Conservation (phyloP, 306 rosid genomes). For the Cicer chorassanicum region DNA sequence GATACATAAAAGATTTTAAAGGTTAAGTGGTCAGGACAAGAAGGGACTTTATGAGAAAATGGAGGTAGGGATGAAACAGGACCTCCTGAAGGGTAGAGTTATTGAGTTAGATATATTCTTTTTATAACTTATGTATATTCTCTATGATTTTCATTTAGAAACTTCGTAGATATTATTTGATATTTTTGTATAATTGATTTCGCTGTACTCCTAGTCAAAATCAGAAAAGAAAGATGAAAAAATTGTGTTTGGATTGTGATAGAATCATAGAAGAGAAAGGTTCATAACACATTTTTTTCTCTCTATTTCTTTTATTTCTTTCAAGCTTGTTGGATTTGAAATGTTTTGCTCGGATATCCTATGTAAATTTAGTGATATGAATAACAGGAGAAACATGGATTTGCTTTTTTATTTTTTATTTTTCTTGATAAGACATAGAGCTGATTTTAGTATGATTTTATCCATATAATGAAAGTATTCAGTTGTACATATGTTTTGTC, state of each 20-base stretch:
- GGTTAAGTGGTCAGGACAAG: slow-evolving; percentile 34
- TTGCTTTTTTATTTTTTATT: background rate
- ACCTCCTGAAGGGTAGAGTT: slow-evolving; percentile 43
- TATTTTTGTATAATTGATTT: slow-evolving; percentile 42
- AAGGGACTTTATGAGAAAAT: slow-evolving; percentile 33
- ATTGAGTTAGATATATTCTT: slow-evolving; percentile 56
- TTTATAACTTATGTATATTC: slow-evolving; percentile 47
- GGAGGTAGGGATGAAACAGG: slow-evolving; percentile 30
- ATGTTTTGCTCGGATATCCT: background rate
- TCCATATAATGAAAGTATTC: background rate
- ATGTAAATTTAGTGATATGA: background rate
- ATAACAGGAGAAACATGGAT: background rate
- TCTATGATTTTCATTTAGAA: slow-evolving; percentile 39
- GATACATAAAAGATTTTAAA: slow-evolving; percentile 35
- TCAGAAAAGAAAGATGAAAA: slow-evolving; percentile 23
- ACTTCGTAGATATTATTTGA: slow-evolving; percentile 37
- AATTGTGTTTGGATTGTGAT: slow-evolving; percentile 39
- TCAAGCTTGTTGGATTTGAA: background rate
- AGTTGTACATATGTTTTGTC: background rate
- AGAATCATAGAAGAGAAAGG: slow-evolving; percentile 29
- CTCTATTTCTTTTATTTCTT: background rate
- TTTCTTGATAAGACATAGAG: background rate
- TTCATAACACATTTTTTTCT: slow-evolving; percentile 1
- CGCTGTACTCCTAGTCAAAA: slow-evolving; percentile 17
- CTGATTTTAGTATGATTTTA: background rate